Evolutionary conservation across 2,329 filamentous ascomycete genomes (phyloP), one percentile per base, ranked within the genome.

Genomic region (Hysterium pulicare): DNA sequence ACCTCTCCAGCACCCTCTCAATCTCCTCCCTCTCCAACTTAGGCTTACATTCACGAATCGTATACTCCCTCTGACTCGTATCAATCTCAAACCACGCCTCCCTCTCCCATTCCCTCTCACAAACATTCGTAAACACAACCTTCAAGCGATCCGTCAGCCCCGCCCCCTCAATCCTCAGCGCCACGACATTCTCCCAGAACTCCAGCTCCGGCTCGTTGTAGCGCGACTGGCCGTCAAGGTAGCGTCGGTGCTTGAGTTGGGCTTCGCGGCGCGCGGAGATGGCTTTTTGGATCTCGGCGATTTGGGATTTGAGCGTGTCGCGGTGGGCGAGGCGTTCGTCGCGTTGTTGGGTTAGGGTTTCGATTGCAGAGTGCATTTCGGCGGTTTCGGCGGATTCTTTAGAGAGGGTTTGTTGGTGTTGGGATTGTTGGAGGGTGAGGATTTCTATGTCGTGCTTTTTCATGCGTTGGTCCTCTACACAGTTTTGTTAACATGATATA

Each of bases 81-180:
- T 86, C 83, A 44, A 98, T 73, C 71, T 97, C 91, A 62, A 98
- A 97, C 83, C 87, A 94, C 11, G 87, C 90, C 71, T 97, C 90
- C 45, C 83, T 78, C 55, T 90, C 87, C 84, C 87, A 90, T 61
- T 93, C 84, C 57, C 82, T 81, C 71, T 95, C 89, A 61, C 94
- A 83, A 34, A 97, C 75, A 65, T 94, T 87, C 21, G 82, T 86
- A 62, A 89, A 98, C 2, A 93, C 79, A 64, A 98, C 95, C 67
- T 91, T 91, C 54, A 98, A 74, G 20, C 87, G 79, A 68, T 96
- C 90, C 49, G 87, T 83, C 60, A 81, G 79, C 1, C 88, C 90
- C 0, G 87, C 87, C 2, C 91, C 91, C 62, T 97, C 91, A 59
- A 98, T 94, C 47, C 86, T 77, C 62, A 97, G 68, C 45, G 91